Conservation (phyloP, 257 asterid species). For the Primulina tabacum region DNA sequence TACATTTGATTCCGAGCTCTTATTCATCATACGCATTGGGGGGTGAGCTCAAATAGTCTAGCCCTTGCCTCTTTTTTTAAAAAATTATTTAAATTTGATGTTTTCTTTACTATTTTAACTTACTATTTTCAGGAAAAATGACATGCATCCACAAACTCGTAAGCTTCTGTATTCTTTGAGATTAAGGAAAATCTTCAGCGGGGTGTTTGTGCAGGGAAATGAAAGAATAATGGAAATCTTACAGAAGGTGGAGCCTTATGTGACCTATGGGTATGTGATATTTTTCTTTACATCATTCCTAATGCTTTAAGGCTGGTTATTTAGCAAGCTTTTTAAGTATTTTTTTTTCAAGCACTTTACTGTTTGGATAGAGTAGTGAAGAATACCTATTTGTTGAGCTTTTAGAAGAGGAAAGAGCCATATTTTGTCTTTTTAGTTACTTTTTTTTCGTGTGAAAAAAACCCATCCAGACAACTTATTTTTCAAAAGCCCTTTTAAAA, state of each 20-base stretch:
- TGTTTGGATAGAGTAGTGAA: background rate
- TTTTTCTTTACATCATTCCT: constrained; percentile 4
- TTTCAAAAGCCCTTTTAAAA: too few relatives aligned
- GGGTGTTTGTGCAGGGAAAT: constrained; percentile 77
- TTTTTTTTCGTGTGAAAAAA: too few relatives aligned
- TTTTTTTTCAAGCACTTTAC: background rate
- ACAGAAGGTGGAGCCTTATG: constrained; percentile 80
- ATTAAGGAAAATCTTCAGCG: constrained; percentile 59
- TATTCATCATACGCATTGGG: constrained; percentile 75
- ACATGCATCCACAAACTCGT: constrained; percentile 71
- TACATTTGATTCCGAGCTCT: constrained; percentile 51
- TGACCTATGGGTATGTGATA: constrained; percentile 80
- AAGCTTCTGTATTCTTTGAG: constrained; percentile 68
- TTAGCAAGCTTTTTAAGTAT: too few relatives aligned
- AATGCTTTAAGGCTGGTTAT: background rate
- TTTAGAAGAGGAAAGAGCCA: background rate
- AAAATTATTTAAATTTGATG: background rate
- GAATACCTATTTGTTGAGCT: background rate
- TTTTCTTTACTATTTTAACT: background rate
- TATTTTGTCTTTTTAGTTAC: background rate
- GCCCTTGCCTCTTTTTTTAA: background rate
- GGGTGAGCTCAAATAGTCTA: constrained; percentile 49
- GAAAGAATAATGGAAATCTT: constrained; percentile 53
- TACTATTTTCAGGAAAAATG: constrained; percentile 58
- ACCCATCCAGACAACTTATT: too few relatives aligned